Percentiles rank a stretch among this genome's conserved stretches.
phyloP scores from a whole-genome alignment of 345 rosid species.

The Lepidium aucheri region DNA sequence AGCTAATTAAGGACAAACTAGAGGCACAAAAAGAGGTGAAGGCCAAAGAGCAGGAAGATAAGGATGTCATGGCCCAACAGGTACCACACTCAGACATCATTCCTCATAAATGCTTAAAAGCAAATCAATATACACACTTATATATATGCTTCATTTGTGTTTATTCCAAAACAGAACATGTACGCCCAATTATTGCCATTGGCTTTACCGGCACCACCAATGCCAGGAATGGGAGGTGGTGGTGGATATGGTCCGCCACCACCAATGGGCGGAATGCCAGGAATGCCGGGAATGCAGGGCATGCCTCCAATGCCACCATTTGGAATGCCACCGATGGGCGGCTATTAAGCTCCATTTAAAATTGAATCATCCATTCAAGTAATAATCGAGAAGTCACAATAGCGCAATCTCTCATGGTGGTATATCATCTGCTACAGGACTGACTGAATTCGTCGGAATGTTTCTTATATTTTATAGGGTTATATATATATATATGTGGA shows the following conservation, averaged over 20 bases:
- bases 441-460: neutral
- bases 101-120: neutral
- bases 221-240: slow-evolving; percentile 75
- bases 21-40: slow-evolving; percentile 65
- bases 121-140: neutral
- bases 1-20: slow-evolving; percentile 66
- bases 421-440: neutral
- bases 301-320: slow-evolving; percentile 55
- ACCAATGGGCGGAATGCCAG: slow-evolving; percentile 60
- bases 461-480: slow-evolving; percentile 8
- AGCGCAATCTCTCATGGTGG: neutral
- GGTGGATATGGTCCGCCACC: slow-evolving; percentile 38
- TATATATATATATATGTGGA: slow-evolving; percentile 15
- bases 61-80: slow-evolving; percentile 81
- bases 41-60: slow-evolving; percentile 76
- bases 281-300: slow-evolving; percentile 64
- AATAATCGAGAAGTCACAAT: neutral
- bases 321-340: slow-evolving; percentile 65
- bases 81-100: slow-evolving; percentile 27
- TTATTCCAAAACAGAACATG: slow-evolving; percentile 52
- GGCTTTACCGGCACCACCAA: slow-evolving; percentile 89
- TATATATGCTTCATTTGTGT: too few species aligned
- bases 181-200: slow-evolving; percentile 86
- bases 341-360: slow-evolving; percentile 28
- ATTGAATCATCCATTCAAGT: neutral